Conservation (phyloP, 805 yeast genomes). For the Cyberlindnera galapagoensis region DNA sequence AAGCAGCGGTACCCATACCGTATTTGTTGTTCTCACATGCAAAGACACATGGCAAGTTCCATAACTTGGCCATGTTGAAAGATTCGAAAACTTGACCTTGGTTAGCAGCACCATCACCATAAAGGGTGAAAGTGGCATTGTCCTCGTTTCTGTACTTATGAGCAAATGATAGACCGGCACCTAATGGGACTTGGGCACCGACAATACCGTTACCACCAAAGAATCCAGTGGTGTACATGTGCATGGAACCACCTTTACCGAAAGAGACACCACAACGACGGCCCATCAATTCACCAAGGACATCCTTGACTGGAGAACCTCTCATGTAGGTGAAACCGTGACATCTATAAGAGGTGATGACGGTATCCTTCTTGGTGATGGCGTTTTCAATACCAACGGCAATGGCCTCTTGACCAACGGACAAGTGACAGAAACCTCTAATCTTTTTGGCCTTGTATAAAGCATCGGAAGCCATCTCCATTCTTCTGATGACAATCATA, state of each 20-base stretch:
- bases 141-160: constrained; percentile 86
- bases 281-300: constrained; percentile 95
- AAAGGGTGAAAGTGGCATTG: constrained; percentile 78
- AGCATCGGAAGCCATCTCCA: constrained; percentile 99
- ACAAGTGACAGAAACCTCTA: constrained; percentile 98
- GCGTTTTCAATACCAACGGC: constrained; percentile 98
- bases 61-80: constrained; percentile 97
- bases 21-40: constrained; percentile 99
- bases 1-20: constrained; percentile 99
- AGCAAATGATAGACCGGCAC: constrained; percentile 97
- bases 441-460: constrained; percentile 97
- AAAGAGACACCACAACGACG: constrained; percentile 89
- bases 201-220: constrained; percentile 99
- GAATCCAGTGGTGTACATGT: constrained; percentile 92
- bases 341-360: constrained; percentile 97
- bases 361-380: constrained; percentile 73
- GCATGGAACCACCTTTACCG: constrained; percentile 99
- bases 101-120: constrained; percentile 99
- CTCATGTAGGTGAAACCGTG: constrained; percentile 98
- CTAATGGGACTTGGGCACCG: constrained; percentile 98
- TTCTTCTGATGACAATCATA: constrained; percentile 88
- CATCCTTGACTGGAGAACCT: constrained; percentile 86
- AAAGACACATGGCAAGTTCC: constrained; percentile 92
- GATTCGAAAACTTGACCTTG: constrained; percentile 99
- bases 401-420: constrained; percentile 98